These are phyloP conservation scores for Ophiosphaerella narmari DNA, from an alignment of 2,329 filamentous ascomycete species.

Conservation along the genomic window DNA sequence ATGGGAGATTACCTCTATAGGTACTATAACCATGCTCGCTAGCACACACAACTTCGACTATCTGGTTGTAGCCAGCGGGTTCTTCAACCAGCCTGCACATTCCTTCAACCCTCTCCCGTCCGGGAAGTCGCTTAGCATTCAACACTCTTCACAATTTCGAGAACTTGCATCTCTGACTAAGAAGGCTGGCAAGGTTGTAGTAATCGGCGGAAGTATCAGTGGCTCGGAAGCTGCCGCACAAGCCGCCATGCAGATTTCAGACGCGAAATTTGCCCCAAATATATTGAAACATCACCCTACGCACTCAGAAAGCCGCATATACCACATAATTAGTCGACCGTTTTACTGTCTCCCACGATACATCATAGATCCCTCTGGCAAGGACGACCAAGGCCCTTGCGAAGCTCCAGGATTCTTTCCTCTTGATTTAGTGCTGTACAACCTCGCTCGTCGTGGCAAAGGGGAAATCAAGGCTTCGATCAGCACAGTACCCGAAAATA, in stretches of 20 bases:
- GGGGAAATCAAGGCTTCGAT: constrained; percentile 64
- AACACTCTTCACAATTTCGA: constrained; percentile 39
- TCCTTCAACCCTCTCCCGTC: constrained; percentile 16
- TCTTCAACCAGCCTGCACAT: constrained; percentile 59
- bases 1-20: constrained; percentile 29
- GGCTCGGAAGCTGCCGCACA: constrained; percentile 77
- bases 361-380: constrained; percentile 41
- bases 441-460: constrained; percentile 65
- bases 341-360: constrained; percentile 71
- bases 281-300: constrained; percentile 13
- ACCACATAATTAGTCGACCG: constrained; percentile 71
- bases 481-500: constrained; percentile 65
- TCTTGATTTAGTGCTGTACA: constrained; percentile 73
- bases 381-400: constrained; percentile 39
- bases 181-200: constrained; percentile 63
- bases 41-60: constrained; percentile 63
- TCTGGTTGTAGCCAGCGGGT: constrained; percentile 74
- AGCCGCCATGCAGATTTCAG: constrained; percentile 73
- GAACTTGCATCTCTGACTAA: constrained; percentile 22
- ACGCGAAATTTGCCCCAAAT: constrained; percentile 59
- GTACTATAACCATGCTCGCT: constrained; percentile 14
- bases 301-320: constrained; percentile 58
- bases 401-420: constrained; percentile 67
- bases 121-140: constrained; percentile 13
- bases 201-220: constrained; percentile 83